Evolutionary conservation across 306 rosid genomes (phyloP).

Genomic region (Aeschynomene evenia): DNA sequence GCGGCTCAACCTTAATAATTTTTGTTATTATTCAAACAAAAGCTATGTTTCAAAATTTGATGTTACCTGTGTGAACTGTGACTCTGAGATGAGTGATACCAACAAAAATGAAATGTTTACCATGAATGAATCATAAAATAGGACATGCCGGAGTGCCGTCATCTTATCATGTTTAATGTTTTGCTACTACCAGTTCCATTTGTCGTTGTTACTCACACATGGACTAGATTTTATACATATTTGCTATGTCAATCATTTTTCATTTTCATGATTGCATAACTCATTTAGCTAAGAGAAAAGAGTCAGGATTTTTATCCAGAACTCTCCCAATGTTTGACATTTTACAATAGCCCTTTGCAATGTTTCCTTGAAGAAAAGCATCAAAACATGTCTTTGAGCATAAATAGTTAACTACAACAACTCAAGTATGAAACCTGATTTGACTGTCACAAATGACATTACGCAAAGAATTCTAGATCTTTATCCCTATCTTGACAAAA

Average conservation of each 20-base stretch:
- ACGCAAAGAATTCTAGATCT: background rate
- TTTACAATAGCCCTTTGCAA: background rate
- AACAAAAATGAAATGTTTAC: too few species aligned
- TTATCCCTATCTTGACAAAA: background rate
- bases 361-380: background rate
- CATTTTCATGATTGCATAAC: background rate
- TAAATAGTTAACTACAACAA: background rate
- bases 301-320: background rate
- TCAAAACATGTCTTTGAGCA: background rate
- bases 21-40: too few species aligned
- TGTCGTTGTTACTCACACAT: background rate
- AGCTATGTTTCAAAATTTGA: too few species aligned
- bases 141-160: too few species aligned
- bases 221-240: background rate
- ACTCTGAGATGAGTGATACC: too few species aligned
- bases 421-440: background rate
- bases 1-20: too few species aligned
- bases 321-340: background rate
- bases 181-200: background rate
- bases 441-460: conserved; percentile 7
- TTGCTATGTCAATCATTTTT: background rate
- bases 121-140: too few species aligned
- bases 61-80: too few species aligned
- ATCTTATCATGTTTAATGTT: too few species aligned
- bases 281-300: background rate